phyloP scores from a whole-genome alignment of 768 basidiomycete species.

The Bullera alba region DNA sequence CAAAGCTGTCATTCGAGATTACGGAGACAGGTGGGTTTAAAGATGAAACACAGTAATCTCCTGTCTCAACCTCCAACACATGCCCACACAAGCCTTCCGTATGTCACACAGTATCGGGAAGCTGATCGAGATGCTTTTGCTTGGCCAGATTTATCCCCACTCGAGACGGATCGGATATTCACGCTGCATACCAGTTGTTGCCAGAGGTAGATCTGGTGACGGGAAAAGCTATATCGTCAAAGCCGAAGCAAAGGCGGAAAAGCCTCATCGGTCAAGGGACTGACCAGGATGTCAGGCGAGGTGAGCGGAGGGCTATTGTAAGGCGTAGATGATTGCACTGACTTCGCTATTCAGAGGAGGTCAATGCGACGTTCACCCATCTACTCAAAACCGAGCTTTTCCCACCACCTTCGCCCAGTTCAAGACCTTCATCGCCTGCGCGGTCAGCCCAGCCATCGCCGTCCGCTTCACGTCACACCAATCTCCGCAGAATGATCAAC shows the following conservation, averaged over 20 bases:
- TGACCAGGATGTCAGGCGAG: slow-evolving; percentile 21
- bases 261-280: slow-evolving; percentile 67
- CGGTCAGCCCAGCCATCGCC: slow-evolving; percentile 7
- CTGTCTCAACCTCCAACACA: neutral
- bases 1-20: slow-evolving; percentile 37
- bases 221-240: slow-evolving; percentile 53
- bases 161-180: slow-evolving; percentile 57
- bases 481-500: slow-evolving; percentile 37
- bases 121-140: neutral
- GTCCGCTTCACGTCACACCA: slow-evolving; percentile 29
- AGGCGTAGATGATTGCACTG: neutral
- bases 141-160: slow-evolving; percentile 57
- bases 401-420: slow-evolving; percentile 24
- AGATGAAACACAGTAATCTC: neutral
- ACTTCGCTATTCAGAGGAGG: slow-evolving; percentile 44
- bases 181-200: slow-evolving; percentile 59
- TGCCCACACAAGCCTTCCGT: neutral
- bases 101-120: neutral
- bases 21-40: slow-evolving; percentile 46
- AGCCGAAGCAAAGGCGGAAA: slow-evolving; percentile 56
- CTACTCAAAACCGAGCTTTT: slow-evolving; percentile 50
- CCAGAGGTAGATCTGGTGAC: slow-evolving; percentile 46
- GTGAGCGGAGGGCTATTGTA: slow-evolving; percentile 4
- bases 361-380: slow-evolving; percentile 48
- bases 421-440: slow-evolving; percentile 17